Base-by-base conservation (phyloP, 768 basidiomycete species). In the Tulasnella sp. region DNA sequence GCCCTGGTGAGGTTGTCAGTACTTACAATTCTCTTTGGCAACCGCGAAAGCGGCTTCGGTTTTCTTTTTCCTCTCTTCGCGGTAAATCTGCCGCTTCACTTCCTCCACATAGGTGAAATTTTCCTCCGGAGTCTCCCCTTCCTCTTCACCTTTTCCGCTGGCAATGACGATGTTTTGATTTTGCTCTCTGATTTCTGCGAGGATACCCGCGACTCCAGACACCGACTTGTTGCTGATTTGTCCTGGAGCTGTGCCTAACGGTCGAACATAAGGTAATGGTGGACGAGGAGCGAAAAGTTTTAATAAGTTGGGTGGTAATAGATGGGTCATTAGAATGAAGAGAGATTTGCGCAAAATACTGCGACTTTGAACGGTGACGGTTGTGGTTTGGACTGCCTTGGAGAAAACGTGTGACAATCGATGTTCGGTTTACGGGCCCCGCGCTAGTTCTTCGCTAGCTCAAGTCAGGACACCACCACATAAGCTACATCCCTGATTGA, bases 261-360 rank as follows among this genome's bases (percentile, higher is more conserved):
- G 95, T 9, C 94, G 89, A 36, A 88, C 77, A 79, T 94, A 98
- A 0, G 91, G 90, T 3, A 98, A 86, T 2, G 90, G 91, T 1
- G 96, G 94, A 7, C 97, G 88, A 4, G 97, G 95, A 0, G 94
- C 90, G 80, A 98, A 99, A 76, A 98, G 90, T 79, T 96, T 95
- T 80, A 98, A 89, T 68, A 99, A 87, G 81, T 98, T 97, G 3
- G 94, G 94, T 3, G 96, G 96, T 29, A 99, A 86, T 29, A 95
- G 84, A 81, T 95, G 92, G 3, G 93, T 94, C 75, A 75, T 75
- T 64, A 19, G 3, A 41, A 9, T 22, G 64, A 65, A 36, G 35
- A 36, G 35, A 65, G 8, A 65, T 65, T 26, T 16, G 35, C 64
- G 6, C 41, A 34, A 47, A 42, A 47, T n/a, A 6, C 6, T 36